Evolutionary conservation across 2,329 filamentous ascomycete genomes (phyloP).

Genomic region (Ascochyta rabiei): DNA sequence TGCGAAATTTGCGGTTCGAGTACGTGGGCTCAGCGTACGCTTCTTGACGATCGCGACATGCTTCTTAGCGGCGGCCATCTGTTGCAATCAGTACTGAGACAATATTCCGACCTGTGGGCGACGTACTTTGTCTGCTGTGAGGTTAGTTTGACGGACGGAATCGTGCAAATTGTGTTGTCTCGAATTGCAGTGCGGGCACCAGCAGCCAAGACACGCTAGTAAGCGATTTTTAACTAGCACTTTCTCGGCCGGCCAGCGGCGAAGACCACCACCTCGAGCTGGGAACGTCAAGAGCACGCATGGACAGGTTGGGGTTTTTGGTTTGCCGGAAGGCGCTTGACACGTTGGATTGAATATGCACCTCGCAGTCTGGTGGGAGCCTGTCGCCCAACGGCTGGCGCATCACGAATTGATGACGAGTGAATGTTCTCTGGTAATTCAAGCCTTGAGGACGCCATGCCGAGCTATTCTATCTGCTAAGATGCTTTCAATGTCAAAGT

Average conservation of each 20-base stretch:
- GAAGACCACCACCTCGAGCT: slow-evolving; percentile 4
- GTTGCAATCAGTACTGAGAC: slow-evolving; percentile 30
- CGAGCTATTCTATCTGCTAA: slow-evolving; percentile 26
- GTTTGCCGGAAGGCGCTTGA: too few relatives aligned
- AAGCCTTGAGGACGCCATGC: slow-evolving; percentile 4
- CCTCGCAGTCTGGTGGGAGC: neutral
- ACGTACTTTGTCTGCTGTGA: slow-evolving; percentile 49
- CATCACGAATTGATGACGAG: neutral
- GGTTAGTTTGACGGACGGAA: slow-evolving; percentile 35
- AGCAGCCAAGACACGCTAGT: slow-evolving; percentile 32
- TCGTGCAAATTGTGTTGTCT: slow-evolving; percentile 25
- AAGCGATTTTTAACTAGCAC: slow-evolving; percentile 28
- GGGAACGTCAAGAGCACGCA: neutral
- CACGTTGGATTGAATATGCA: too few relatives aligned
- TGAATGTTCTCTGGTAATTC: slow-evolving; percentile 2
- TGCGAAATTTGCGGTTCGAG: slow-evolving; percentile 33
- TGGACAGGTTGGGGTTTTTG: neutral
- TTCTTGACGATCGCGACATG: slow-evolving; percentile 99
- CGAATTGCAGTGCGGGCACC: slow-evolving; percentile 15
- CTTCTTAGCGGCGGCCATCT: slow-evolving; percentile 99
- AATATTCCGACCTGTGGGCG: slow-evolving; percentile 7
- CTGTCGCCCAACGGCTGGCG: neutral
- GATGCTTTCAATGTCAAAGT: slow-evolving; percentile 13
- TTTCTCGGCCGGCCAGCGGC: slow-evolving; percentile 7
- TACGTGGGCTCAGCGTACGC: slow-evolving; percentile 71